Evolutionary conservation across 169 alveolate genomes (phyloP).

Genomic region (Amoebophrya sp.): DNA sequence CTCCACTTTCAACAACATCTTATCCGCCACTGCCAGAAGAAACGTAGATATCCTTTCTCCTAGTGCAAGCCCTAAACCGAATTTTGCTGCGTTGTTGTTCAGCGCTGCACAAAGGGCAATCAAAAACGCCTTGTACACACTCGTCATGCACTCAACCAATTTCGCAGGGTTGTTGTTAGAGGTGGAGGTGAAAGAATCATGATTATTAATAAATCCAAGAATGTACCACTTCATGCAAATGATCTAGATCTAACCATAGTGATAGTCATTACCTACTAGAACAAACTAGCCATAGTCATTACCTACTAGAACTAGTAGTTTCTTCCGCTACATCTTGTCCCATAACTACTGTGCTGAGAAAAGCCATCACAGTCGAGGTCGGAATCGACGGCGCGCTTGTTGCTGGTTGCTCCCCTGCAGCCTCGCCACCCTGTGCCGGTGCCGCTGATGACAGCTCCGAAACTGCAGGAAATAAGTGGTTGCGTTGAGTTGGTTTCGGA

Average conservation of each 20-base stretch:
- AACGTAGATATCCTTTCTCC: not conserved
- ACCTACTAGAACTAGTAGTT: too few species aligned
- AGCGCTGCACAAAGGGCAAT: not conserved
- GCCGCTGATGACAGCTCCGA: not conserved
- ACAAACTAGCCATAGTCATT: too few species aligned
- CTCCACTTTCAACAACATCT: not conserved
- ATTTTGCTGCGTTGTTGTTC: conserved; percentile 18
- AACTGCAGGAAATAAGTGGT: not conserved
- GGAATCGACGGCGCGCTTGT: not conserved
- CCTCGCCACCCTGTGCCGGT: not conserved
- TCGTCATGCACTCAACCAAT: not conserved
- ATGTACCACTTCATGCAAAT: too few species aligned
- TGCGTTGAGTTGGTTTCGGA: not conserved
- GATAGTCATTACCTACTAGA: too few species aligned
- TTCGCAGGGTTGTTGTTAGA: not conserved
- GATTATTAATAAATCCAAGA: too few species aligned
- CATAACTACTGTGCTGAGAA: too few species aligned
- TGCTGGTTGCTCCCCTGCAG: not conserved
- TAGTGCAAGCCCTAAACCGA: not conserved
- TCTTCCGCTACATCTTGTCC: too few species aligned
- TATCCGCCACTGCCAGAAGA: not conserved
- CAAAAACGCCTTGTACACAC: not conserved
- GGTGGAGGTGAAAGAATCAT: too few species aligned
- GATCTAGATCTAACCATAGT: too few species aligned
- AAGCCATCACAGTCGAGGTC: not conserved